Evolutionary conservation across 495 filamentous ascomycete genomes (phyloP).

Genomic region (Daldinia concentrica): DNA sequence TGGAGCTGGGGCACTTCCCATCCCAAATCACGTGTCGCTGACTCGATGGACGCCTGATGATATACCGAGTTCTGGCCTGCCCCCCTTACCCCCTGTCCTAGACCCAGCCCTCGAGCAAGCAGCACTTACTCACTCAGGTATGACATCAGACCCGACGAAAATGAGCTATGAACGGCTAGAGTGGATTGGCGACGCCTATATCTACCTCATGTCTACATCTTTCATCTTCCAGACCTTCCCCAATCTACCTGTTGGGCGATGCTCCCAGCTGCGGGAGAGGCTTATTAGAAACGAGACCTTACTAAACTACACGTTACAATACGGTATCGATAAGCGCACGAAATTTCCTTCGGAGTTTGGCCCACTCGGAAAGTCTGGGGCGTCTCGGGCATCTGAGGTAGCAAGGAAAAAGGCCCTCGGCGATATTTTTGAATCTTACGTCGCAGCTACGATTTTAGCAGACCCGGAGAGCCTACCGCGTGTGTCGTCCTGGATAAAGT

Average conservation of each 20-base stretch:
- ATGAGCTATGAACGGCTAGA: conserved; percentile 75
- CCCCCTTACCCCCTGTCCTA: conserved; percentile 66
- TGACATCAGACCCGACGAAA: conserved; percentile 45
- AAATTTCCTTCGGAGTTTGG: conserved; percentile 59
- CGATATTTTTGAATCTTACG: conserved; percentile 90
- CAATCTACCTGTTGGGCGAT: conserved; percentile 64
- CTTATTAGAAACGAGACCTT: conserved; percentile 83
- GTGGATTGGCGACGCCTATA: conserved; percentile 78
- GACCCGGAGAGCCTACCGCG: conserved; percentile 67
- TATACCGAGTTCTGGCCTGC: conserved; percentile 51
- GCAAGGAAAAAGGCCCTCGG: conserved; percentile 73
- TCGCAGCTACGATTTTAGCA: conserved; percentile 77
- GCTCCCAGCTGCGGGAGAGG: conserved; percentile 71
- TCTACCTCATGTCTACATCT: conserved; percentile 73
- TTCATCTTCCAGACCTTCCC: conserved; percentile 72
- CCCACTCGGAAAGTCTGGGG: conserved; percentile 45
- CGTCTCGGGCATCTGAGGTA: conserved; percentile 54
- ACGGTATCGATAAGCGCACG: conserved; percentile 71
- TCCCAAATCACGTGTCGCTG: conserved; percentile 40
- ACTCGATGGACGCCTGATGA: conserved; percentile 57
- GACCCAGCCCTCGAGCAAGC: conserved; percentile 65
- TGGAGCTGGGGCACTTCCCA: conserved; percentile 19
- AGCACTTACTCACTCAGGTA: conserved; percentile 73
- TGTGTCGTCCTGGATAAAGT: conserved; percentile 72
- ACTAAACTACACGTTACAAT: conserved; percentile 67